Evolutionary conservation across 2,329 filamentous ascomycete genomes (phyloP).

Genomic region (Colletotrichum euphorbiae): DNA sequence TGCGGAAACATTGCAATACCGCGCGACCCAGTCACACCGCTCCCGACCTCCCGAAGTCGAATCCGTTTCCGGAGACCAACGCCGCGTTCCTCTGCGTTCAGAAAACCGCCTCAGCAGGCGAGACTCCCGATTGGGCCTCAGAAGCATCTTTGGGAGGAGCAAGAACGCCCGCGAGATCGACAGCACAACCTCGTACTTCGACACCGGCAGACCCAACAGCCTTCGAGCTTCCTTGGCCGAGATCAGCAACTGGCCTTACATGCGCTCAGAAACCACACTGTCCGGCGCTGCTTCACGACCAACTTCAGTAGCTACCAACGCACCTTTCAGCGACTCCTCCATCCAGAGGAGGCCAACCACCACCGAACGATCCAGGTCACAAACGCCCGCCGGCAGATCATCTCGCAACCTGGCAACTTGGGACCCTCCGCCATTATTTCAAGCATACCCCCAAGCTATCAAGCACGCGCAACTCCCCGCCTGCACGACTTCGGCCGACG

Average conservation of each 20-base stretch:
- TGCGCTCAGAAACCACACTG: slow-evolving; percentile 35
- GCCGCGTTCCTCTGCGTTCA: slow-evolving; percentile 56
- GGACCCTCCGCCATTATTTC: slow-evolving; percentile 82
- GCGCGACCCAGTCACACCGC: slow-evolving; percentile 49
- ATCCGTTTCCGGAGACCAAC: slow-evolving; percentile 44
- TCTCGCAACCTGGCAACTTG: slow-evolving; percentile 58
- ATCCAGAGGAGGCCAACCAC: slow-evolving; percentile 26
- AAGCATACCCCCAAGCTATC: slow-evolving; percentile 86
- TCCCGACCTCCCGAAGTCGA: slow-evolving; percentile 54
- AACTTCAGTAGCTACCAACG: slow-evolving; percentile 22
- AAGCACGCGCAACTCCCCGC: slow-evolving; percentile 79
- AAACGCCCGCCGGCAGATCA: slow-evolving; percentile 26
- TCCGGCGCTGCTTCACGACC: slow-evolving; percentile 17
- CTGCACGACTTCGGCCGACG: slow-evolving; percentile 75
- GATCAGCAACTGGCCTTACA: slow-evolving; percentile 57
- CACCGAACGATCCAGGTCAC: slow-evolving; percentile 28
- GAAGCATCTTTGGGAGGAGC: slow-evolving; percentile 62
- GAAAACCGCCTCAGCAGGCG: slow-evolving; percentile 56
- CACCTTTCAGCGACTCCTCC: slow-evolving; percentile 31
- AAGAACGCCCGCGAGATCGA: slow-evolving; percentile 53
- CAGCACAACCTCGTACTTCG: slow-evolving; percentile 46
- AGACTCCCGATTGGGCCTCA: slow-evolving; percentile 64
- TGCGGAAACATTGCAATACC: slow-evolving; percentile 47
- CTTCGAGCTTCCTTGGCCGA: slow-evolving; percentile 61
- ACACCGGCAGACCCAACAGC: slow-evolving; percentile 49